Evolutionary conservation across 2,329 filamentous ascomycete genomes (phyloP).

Genomic region (Blumeriella jaapii): DNA sequence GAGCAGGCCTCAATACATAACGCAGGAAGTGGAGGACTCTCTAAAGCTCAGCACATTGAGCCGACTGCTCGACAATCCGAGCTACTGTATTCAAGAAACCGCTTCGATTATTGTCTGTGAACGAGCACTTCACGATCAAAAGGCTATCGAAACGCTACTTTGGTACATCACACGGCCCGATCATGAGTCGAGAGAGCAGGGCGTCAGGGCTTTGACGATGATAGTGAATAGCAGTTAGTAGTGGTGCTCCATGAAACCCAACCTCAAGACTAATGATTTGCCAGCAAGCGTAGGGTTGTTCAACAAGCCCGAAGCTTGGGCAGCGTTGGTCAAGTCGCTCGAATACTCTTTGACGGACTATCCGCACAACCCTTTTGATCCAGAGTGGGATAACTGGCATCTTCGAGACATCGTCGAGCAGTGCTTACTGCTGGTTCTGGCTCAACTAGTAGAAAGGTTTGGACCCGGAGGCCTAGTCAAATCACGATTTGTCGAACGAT

Average conservation of each 20-base stretch:
- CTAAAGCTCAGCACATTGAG: conserved; percentile 54
- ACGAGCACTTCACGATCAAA: conserved; percentile 45
- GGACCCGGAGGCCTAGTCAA: conserved; percentile 45
- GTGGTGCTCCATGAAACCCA: conserved; percentile 6
- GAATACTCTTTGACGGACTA: conserved; percentile 42
- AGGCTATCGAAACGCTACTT: conserved; percentile 39
- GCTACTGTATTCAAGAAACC: conserved; percentile 60
- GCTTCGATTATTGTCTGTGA: conserved; percentile 48
- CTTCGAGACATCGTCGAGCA: conserved; percentile 51
- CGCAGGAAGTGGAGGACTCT: conserved; percentile 63
- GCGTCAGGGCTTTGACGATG: conserved; percentile 43
- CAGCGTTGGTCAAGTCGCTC: conserved; percentile 48
- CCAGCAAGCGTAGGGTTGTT: conserved; percentile 18
- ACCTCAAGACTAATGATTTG: conserved; percentile 5
- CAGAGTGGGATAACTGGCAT: conserved; percentile 50
- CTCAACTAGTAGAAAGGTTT: conserved; percentile 41
- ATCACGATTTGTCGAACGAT: conserved; percentile 57
- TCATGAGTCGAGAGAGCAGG: conserved; percentile 47
- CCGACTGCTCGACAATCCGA: conserved; percentile 58
- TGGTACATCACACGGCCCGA: conserved; percentile 46
- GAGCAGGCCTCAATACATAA: conserved; percentile 61
- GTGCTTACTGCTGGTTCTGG: conserved; percentile 45
- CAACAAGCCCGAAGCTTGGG: conserved; percentile 23
- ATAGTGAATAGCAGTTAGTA: conserved; percentile 40
- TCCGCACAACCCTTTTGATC: conserved; percentile 40